These are phyloP conservation scores for Bryoglossum gracile DNA, from an alignment of 495 filamentous ascomycete genomes.

Conservation along the genomic window DNA sequence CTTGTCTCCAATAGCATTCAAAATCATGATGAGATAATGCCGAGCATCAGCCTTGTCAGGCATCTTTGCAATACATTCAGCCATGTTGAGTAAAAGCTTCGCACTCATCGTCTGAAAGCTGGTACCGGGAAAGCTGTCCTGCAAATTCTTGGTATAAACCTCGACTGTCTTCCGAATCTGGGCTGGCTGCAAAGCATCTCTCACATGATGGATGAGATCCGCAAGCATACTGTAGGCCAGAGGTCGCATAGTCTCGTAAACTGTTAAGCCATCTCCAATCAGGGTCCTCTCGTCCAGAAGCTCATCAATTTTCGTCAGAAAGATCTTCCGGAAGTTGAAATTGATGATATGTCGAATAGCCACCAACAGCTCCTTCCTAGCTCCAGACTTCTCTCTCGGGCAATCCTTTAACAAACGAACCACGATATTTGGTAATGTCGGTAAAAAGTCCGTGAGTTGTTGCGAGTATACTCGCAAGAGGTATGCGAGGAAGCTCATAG, in stretches of 20 bases:
- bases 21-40: constrained; percentile 93
- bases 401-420: constrained; percentile 91
- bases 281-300: constrained; percentile 87
- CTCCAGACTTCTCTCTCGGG: constrained; percentile 84
- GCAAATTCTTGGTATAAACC: constrained; percentile 93
- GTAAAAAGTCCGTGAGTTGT: constrained; percentile 83
- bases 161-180: constrained; percentile 94
- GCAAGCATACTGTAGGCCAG: constrained; percentile 98
- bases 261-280: constrained; percentile 92
- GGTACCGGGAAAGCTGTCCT: constrained; percentile 92
- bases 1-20: constrained; percentile 96
- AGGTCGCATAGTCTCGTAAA: constrained; percentile 93
- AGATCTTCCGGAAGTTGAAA: constrained; percentile 96
- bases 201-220: constrained; percentile 94
- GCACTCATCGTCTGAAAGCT: constrained; percentile 99
- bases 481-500: constrained; percentile 98
- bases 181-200: constrained; percentile 70
- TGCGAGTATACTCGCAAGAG: constrained; percentile 81
- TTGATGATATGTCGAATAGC: constrained; percentile 98
- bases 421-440: constrained; percentile 80
- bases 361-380: constrained; percentile 90
- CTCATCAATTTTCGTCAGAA: constrained; percentile 89
- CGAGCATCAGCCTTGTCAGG: constrained; percentile 87
- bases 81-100: constrained; percentile 93
- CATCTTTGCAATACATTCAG: constrained; percentile 89